Percentiles rank a stretch among this genome's conserved stretches.
Evolutionary conservation across 345 rosid species (phyloP).

Genomic region (Adansonia digitata): DNA sequence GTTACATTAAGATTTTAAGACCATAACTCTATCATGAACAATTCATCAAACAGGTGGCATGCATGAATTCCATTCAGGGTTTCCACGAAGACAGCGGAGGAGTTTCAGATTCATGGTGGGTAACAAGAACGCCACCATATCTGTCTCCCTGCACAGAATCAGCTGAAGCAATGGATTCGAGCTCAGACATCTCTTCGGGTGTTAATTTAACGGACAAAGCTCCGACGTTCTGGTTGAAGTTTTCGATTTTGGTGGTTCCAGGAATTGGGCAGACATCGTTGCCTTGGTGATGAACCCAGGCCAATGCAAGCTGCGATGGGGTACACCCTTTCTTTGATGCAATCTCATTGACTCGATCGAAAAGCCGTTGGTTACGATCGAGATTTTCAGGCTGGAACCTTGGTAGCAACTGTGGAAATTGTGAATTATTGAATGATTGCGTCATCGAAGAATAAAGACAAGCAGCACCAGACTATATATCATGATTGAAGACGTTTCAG

Average conservation of each 20-base stretch:
- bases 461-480: neutral
- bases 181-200: conserved; percentile 50
- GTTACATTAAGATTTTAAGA: neutral
- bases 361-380: conserved; percentile 41
- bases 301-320: conserved; percentile 56
- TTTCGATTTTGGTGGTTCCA: conserved; percentile 56
- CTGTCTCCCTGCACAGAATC: conserved; percentile 39
- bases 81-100: conserved; percentile 64
- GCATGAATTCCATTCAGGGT: conserved; percentile 1
- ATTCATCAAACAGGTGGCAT: neutral
- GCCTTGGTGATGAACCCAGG: conserved; percentile 67
- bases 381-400: conserved; percentile 63
- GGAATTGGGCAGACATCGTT: conserved; percentile 65
- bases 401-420: conserved; percentile 32
- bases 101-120: conserved; percentile 38
- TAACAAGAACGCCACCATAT: neutral
- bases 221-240: conserved; percentile 50
- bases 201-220: conserved; percentile 55
- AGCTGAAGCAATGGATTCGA: conserved; percentile 36
- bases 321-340: conserved; percentile 50
- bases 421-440: neutral
- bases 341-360: conserved; percentile 39
- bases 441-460: neutral
- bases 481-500: neutral
- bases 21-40: neutral